Evolutionary conservation across 2,329 filamentous ascomycete genomes (phyloP).

Genomic region (Fusarium heterosporum): DNA sequence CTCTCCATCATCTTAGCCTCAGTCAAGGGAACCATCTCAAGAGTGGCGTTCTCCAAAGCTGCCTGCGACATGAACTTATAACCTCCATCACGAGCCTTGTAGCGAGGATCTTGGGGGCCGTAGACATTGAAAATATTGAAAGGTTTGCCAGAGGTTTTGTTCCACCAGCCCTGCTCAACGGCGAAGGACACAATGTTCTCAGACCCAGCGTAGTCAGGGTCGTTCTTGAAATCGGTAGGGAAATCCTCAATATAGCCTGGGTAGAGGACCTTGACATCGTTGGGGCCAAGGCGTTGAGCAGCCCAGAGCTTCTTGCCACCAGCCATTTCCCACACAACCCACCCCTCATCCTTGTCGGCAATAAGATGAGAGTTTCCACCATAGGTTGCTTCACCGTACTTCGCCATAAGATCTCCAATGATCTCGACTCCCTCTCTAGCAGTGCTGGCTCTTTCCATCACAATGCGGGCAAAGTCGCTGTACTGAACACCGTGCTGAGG

Average conservation of each 20-base stretch:
- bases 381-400: conserved; percentile 41
- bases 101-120: conserved; percentile 36
- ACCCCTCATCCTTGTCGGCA: conserved; percentile 41
- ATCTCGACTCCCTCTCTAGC: conserved; percentile 41
- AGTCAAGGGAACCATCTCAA: conserved; percentile 38
- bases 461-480: conserved; percentile 41
- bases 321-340: conserved; percentile 45
- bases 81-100: conserved; percentile 41
- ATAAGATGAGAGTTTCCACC: conserved; percentile 43
- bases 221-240: conserved; percentile 24
- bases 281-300: conserved; percentile 37
- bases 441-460: conserved; percentile 39
- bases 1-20: conserved; percentile 43
- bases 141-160: conserved; percentile 26
- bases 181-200: conserved; percentile 43
- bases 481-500: conserved; percentile 42
- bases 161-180: conserved; percentile 43
- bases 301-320: conserved; percentile 42
- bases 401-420: conserved; percentile 31
- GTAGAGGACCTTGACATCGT: conserved; percentile 42
- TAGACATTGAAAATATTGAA: conserved; percentile 44
- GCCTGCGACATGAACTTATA: conserved; percentile 46
- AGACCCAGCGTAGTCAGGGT: conserved; percentile 32
- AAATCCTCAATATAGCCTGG: conserved; percentile 43
- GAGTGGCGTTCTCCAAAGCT: conserved; percentile 34